These are phyloP conservation scores for Zoysia matrella DNA, from an alignment of 202 grass and related monocot species.

Conservation along the genomic window DNA sequence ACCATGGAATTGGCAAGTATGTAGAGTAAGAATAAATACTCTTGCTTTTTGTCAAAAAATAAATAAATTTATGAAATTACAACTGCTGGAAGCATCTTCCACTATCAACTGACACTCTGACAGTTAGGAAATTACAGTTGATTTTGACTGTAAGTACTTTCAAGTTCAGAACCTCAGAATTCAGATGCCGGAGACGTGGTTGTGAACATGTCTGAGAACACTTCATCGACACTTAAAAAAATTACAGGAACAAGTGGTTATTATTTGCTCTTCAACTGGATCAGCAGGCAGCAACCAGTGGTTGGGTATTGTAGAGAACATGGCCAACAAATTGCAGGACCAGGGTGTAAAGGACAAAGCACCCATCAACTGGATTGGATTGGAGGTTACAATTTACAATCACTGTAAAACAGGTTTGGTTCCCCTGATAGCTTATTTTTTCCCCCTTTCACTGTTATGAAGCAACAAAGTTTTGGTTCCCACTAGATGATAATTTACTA, in stretches of 20 bases:
- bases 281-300: background rate
- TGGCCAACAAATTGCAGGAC: background rate
- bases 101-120: too few species aligned
- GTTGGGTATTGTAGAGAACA: background rate
- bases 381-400: background rate
- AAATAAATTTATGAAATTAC: too few species aligned
- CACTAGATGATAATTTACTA: too few species aligned
- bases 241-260: background rate
- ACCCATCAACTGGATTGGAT: background rate
- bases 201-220: background rate
- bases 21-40: background rate
- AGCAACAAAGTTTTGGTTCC: background rate
- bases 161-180: background rate
- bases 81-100: too few species aligned
- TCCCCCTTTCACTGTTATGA: too few species aligned
- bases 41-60: background rate
- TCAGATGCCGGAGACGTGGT: background rate
- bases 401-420: background rate
- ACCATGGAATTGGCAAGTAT: background rate
- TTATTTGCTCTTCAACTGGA: background rate
- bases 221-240: background rate
- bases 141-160: background rate
- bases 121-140: background rate
- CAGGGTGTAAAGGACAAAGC: conserved; percentile 14
- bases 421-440: background rate